These are phyloP conservation scores for Lactarius psammicola DNA, from an alignment of 768 basidiomycete genomes.

Conservation along the genomic window DNA sequence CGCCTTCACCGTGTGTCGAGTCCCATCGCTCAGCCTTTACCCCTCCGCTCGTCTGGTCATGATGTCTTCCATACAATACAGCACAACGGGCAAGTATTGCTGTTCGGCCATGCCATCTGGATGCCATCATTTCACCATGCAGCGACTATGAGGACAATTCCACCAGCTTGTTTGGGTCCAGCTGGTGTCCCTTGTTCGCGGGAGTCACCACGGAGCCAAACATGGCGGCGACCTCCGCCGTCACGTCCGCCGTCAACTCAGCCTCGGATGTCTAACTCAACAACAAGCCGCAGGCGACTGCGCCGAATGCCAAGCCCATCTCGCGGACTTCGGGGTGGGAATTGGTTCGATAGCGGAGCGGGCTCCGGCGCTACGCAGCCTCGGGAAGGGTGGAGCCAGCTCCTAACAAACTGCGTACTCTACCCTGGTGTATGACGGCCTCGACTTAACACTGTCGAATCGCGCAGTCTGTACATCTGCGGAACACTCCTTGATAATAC, in stretches of 20 bases:
- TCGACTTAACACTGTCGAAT: slow-evolving; percentile 61
- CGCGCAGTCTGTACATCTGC: slow-evolving; percentile 44
- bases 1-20: slow-evolving; percentile 68
- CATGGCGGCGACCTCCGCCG: slow-evolving; percentile 40
- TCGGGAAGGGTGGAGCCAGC: slow-evolving; percentile 48
- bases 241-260: slow-evolving; percentile 44
- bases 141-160: slow-evolving; percentile 72
- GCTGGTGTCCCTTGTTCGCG: no score
- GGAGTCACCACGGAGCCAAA: slow-evolving; percentile 7
- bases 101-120: slow-evolving; percentile 86
- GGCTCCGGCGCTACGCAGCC: slow-evolving; percentile 36
- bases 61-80: slow-evolving; percentile 32
- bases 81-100: slow-evolving; percentile 79
- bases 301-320: slow-evolving; percentile 14
- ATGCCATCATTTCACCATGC: slow-evolving; percentile 69
- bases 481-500: not conserved
- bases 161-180: slow-evolving; percentile 73
- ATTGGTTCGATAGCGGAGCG: slow-evolving; percentile 34
- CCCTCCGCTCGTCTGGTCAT: slow-evolving; percentile 2
- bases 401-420: slow-evolving; percentile 49
- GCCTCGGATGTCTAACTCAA: slow-evolving; percentile 55
- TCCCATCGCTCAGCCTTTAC: not conserved
- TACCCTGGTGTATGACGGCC: slow-evolving; percentile 68
- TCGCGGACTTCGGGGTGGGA: slow-evolving; percentile 29
- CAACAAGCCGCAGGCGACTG: slow-evolving; percentile 40